Evolutionary conservation across 768 basidiomycete genomes (phyloP).

Genomic region (Chlorophyllum brunneum): DNA sequence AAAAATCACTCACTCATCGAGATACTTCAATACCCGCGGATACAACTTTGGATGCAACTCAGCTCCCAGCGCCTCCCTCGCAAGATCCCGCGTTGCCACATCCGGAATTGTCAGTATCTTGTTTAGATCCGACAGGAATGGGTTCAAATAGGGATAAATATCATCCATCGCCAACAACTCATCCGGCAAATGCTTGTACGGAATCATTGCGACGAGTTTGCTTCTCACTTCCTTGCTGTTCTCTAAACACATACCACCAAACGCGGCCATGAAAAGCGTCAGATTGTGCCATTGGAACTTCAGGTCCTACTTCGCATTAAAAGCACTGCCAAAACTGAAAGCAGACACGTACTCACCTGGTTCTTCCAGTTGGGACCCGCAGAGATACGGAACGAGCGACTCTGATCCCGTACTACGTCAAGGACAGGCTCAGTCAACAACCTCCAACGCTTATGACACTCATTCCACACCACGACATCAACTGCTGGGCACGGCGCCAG

Average conservation of each 20-base stretch:
- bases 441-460: constrained; percentile 76
- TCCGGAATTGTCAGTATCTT: constrained; percentile 61
- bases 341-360: constrained; percentile 19
- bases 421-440: constrained; percentile 57
- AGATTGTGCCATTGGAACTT: constrained; percentile 84
- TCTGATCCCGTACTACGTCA: constrained; percentile 30
- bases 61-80: constrained; percentile 74
- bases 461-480: constrained; percentile 80
- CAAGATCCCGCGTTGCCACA: constrained; percentile 69
- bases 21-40: constrained; percentile 58
- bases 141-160: constrained; percentile 53
- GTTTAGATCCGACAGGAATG: constrained; percentile 68
- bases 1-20: constrained; percentile 62
- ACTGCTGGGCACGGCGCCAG: constrained; percentile 60
- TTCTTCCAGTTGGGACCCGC: constrained; percentile 21
- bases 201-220: constrained; percentile 49
- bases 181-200: constrained; percentile 61
- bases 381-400: constrained; percentile 24
- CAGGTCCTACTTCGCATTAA: constrained; percentile 47
- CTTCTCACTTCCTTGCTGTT: constrained; percentile 33
- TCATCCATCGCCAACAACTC: constrained; percentile 62
- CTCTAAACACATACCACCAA: constrained; percentile 54
- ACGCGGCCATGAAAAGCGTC: constrained; percentile 70
- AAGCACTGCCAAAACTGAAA: neutral
- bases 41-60: constrained; percentile 76